Percentiles rank a stretch among this genome's conserved stretches.
phyloP scores from a whole-genome alignment of 805 yeast species.

The Sugiyamaella marilandica region DNA sequence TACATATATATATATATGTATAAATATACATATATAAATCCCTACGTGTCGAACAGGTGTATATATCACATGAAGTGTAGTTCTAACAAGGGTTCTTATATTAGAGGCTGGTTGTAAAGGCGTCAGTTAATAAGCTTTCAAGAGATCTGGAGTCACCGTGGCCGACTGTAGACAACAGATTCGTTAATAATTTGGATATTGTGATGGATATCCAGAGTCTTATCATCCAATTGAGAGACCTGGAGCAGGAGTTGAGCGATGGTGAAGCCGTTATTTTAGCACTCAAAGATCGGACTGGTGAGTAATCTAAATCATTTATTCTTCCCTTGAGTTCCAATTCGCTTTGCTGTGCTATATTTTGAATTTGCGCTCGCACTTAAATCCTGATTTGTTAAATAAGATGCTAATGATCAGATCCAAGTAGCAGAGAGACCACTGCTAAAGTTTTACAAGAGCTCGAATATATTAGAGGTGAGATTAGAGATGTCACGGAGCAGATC shows the following conservation, averaged over 20 bases:
- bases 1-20: too few species aligned
- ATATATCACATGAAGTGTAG: too few species aligned
- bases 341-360: background rate
- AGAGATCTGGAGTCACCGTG: too few species aligned
- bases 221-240: background rate
- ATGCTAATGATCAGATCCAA: background rate
- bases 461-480: slow-evolving; percentile 3
- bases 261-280: slow-evolving; percentile 8
- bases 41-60: too few species aligned
- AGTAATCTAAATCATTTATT: background rate
- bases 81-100: too few species aligned
- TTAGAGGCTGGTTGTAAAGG: too few species aligned
- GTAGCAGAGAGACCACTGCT: slow-evolving; percentile 7
- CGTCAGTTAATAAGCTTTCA: too few species aligned
- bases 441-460: slow-evolving; percentile 4
- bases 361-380: too few species aligned
- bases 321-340: background rate
- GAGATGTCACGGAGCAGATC: slow-evolving; percentile 3
- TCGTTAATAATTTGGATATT: background rate
- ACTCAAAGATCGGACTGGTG: slow-evolving; percentile 7
- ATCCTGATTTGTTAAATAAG: too few species aligned
- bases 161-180: too few species aligned
- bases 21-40: too few species aligned
- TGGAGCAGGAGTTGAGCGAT: slow-evolving; percentile 6
- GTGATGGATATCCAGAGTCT: slow-evolving; percentile 5